Percentiles rank a stretch among this genome's conserved stretches.
Evolutionary conservation across 495 filamentous ascomycete genomes (phyloP).

Genomic region (Tuber borchii): DNA sequence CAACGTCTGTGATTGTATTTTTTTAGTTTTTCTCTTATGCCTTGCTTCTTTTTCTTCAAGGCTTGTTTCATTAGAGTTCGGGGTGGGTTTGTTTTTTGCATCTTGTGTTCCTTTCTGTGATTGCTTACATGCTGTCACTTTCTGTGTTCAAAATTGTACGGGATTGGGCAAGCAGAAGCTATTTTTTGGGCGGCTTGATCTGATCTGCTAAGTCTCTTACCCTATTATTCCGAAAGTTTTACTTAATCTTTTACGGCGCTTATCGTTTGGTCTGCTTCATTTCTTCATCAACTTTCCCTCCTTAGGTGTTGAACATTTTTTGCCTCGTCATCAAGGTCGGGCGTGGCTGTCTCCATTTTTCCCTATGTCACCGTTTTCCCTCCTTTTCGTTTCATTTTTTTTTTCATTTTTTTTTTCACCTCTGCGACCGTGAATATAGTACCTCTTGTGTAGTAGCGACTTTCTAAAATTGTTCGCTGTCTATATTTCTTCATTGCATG

Average conservation of each 20-base stretch:
- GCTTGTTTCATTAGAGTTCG: constrained; percentile 13
- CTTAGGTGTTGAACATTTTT: neutral
- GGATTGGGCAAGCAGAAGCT: constrained; percentile 1
- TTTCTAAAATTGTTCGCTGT: neutral
- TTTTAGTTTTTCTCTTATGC: constrained; percentile 7
- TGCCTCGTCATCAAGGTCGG: neutral
- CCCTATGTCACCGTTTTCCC: neutral
- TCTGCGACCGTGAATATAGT: neutral
- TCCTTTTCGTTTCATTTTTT: neutral
- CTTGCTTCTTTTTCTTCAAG: constrained; percentile 11
- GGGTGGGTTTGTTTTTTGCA: neutral
- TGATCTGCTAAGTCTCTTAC: neutral
- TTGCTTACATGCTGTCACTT: neutral
- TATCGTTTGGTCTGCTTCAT: constrained; percentile 2
- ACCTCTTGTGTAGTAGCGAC: neutral
- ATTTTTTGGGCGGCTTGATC: neutral
- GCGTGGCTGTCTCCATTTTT: neutral
- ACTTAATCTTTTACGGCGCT: neutral
- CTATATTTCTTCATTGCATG: neutral
- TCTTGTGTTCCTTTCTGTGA: neutral
- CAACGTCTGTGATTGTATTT: constrained; percentile 12
- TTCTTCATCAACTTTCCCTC: neutral
- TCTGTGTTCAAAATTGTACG: neutral
- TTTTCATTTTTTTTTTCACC: neutral
- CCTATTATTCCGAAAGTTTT: neutral